A percentile compares a stretch with the other conserved stretches of the same genome.
These are phyloP conservation scores for Syzygium oleosum DNA, from an alignment of 345 rosid species.

Conservation along the genomic window DNA sequence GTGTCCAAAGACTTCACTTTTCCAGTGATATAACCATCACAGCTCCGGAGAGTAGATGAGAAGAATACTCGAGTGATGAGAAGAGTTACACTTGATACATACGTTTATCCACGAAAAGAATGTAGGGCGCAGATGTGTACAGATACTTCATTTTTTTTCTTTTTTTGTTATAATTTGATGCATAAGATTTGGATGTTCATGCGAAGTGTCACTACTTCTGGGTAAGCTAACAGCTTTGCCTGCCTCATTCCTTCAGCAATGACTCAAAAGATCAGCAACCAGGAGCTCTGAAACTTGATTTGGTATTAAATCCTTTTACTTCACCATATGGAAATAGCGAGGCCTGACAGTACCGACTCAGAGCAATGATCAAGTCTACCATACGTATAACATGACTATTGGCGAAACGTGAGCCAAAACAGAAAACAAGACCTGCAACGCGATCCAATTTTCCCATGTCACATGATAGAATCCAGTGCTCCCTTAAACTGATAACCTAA, in stretches of 20 bases:
- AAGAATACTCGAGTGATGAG: background rate
- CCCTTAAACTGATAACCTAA: background rate
- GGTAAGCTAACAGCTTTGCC: background rate
- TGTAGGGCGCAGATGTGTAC: background rate
- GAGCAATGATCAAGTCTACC: no score
- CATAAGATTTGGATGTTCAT: background rate
- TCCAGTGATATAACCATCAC: slow-evolving; percentile 8
- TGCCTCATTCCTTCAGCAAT: background rate
- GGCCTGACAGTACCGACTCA: no score
- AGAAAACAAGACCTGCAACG: no score
- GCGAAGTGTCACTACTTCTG: background rate
- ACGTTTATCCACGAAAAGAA: background rate
- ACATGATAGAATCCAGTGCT: no score
- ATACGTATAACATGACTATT: no score
- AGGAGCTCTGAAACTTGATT: background rate
- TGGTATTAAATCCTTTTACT: background rate
- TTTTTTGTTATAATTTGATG: no score
- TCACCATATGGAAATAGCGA: no score
- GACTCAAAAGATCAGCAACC: background rate
- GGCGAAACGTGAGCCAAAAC: no score
- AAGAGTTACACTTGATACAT: background rate
- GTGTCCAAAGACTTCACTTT: background rate
- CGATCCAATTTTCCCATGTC: no score
- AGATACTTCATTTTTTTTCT: background rate
- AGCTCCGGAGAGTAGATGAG: background rate